A percentile compares a stretch with the other conserved stretches of the same genome.
Conservation (phyloP, 768 basidiomycete species). For the Galerina sulciceps region DNA sequence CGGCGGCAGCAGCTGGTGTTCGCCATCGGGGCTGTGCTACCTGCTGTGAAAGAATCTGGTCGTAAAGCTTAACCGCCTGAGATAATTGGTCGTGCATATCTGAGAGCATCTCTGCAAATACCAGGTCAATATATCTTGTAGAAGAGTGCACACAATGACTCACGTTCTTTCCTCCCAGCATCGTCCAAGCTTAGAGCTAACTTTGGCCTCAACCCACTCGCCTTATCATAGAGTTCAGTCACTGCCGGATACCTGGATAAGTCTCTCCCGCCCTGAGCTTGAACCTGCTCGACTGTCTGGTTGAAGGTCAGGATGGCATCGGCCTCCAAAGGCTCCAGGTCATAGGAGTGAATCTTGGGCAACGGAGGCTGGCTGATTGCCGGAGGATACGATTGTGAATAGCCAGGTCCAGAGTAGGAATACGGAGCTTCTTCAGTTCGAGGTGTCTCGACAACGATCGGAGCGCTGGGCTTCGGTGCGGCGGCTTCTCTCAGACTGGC, state of each 20-base stretch:
- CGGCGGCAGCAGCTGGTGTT: slow-evolving; percentile 33
- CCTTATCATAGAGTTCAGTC: slow-evolving; percentile 83
- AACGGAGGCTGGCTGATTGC: slow-evolving; percentile 43
- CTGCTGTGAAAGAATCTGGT: slow-evolving; percentile 84
- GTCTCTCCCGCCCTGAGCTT: slow-evolving; percentile 77
- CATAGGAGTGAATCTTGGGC: slow-evolving; percentile 73
- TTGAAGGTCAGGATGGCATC: slow-evolving; percentile 91
- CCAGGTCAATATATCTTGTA: neutral
- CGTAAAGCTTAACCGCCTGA: slow-evolving; percentile 91
- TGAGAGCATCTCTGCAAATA: slow-evolving; percentile 69
- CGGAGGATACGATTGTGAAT: slow-evolving; percentile 51
- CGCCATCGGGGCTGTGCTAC: slow-evolving; percentile 75
- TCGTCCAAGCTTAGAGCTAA: slow-evolving; percentile 86
- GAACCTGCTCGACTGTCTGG: slow-evolving; percentile 86
- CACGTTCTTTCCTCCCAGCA: slow-evolving; percentile 83
- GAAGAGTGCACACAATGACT: slow-evolving; percentile 13
- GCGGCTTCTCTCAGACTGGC: slow-evolving; percentile 88
- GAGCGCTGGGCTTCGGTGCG: slow-evolving; percentile 80
- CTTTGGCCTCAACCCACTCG: slow-evolving; percentile 78
- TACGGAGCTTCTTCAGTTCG: slow-evolving; percentile 44
- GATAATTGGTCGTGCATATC: slow-evolving; percentile 97
- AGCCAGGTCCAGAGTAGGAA: slow-evolving; percentile 38
- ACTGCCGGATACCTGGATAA: slow-evolving; percentile 84
- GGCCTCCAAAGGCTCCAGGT: slow-evolving; percentile 79
- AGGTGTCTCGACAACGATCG: slow-evolving; percentile 60